Percentiles rank a stretch among this genome's conserved stretches.
These are phyloP conservation scores for Mycena floridula DNA, from an alignment of 768 basidiomycete species.

Conservation along the genomic window DNA sequence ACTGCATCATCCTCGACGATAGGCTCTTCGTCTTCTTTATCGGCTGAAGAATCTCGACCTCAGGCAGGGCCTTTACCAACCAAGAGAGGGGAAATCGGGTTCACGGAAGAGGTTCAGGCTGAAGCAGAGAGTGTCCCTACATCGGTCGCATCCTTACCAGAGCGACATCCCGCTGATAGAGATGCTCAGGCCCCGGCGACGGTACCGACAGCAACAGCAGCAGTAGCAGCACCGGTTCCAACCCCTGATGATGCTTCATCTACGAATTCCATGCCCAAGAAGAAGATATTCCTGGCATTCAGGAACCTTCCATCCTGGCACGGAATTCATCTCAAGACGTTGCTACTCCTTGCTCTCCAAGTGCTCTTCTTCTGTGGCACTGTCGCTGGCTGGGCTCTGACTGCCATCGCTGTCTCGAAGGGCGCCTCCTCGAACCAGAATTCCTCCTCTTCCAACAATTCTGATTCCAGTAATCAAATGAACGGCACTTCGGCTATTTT, in stretches of 20 bases:
- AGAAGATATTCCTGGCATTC: constrained; percentile 30
- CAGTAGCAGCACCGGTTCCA: constrained; percentile 11
- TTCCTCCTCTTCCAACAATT: no score
- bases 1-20: constrained; percentile 8
- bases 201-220: constrained; percentile 1
- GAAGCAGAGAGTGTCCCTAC: constrained; percentile 11
- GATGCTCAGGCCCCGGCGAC: constrained; percentile 14
- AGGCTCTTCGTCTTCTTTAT: constrained; percentile 12
- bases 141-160: constrained; percentile 28
- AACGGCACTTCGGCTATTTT: constrained; percentile 32
- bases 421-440: constrained; percentile 1
- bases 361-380: constrained; percentile 36
- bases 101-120: constrained; percentile 33
- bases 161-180: constrained; percentile 45
- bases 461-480: constrained; percentile 3
- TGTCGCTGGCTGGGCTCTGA: constrained; percentile 50
- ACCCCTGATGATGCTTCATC: constrained; percentile 18
- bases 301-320: constrained; percentile 29
- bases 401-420: constrained; percentile 18
- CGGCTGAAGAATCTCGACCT: constrained; percentile 26
- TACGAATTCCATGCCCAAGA: constrained; percentile 16
- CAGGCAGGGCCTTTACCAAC: constrained; percentile 59
- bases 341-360: constrained; percentile 37
- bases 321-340: constrained; percentile 41
- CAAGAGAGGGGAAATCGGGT: constrained; percentile 67